Base-by-base conservation (phyloP, 2,329 filamentous ascomycete species). In the Pyrenochaeta sp. region DNA sequence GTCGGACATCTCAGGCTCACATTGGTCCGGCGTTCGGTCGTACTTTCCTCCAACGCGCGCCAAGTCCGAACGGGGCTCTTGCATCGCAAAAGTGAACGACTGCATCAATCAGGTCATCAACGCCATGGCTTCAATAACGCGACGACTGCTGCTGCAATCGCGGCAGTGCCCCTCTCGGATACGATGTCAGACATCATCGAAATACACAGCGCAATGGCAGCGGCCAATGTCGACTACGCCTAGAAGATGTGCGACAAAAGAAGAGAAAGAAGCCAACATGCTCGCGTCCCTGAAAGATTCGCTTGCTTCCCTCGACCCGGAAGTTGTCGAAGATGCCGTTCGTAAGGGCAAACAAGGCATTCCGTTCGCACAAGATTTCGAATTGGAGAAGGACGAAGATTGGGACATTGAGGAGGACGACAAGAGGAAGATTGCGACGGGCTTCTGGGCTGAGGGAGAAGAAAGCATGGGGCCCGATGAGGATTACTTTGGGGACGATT, bases 401-500 rank as follows among this genome's bases (percentile, higher is more conserved):
- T 72, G 72, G 51, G 59, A 61, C 3, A 59, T 72, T 19, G 50
- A 58, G 4, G 60, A 64, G 7, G 61, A 66, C 8, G 65, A 68
- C 27, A 60, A 50, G 37, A 43, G 56, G 37, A 64, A 62, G 28
- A 28, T 39, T 6, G 60, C 54, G 7, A 43, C 48, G 0, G 76
- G 75, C 0, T 78, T 77, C 68, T 78, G 75, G 75, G 71, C 67
- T 7, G 75, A 78, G 46, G 75, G 75, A 30, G 72, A 77, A 45
- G 79, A 81, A 32, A 82, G 87, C 59, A 83, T 87, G 64, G 78
- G 81, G 1, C 85, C 89, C 54, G 82, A 84, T 30, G 81, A 83
- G 54, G 85, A 88, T 64, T 91, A 90, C 75, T 85, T 91, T 62
- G 90, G 92, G 64, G 91, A 96, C 72, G 93, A 97, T 75, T 91